Base-by-base conservation (phyloP, 306 rosid genomes). In the Prunus armeniaca region DNA sequence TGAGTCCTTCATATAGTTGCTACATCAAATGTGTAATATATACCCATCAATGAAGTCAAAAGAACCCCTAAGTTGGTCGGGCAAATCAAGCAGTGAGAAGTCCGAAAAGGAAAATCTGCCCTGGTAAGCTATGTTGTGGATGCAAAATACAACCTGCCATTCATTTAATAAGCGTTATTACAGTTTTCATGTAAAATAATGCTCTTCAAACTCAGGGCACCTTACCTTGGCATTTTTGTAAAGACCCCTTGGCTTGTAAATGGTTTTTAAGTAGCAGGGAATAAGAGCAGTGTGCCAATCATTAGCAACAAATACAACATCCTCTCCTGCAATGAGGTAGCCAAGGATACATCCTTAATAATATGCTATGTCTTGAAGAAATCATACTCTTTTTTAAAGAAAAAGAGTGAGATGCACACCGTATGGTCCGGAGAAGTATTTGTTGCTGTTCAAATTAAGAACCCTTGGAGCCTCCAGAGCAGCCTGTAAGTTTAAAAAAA, bases 71-170 rank as follows among this genome's bases (percentile, higher is more conserved):
- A 86, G 74, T 30, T 46, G 63, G 43, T 74, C 79, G 5, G 89
- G 85, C 76, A 86, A 71, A 71, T 77, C 65, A 79, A 86, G 83
- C 49, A 70, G 63, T 32, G 82, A 28, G 63, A 80, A 86, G 74
- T 86, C 89, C 6, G 78, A 38, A 52, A 66, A 66, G 38, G 71
- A 45, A 80, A 86, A 86, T 86, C 89, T 66, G 32, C 89, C 89
- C 75, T 86, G 89, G 72, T 86, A 86, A 56, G 89, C 87, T 77
- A 86, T 86, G 69, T 86, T 86, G 81, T 86, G 89, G 75, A 86
- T 86, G 70, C 89, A 86, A 54, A 86, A 83, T 22, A 72, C 85
- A 49, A 86, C 89, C 89, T 86, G 79, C 55, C 22, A 65, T n/a
- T 41, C 65, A 73, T 60, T 54, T 12, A 47, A 11, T 18, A 65